These are phyloP conservation scores for Apiospora koreana DNA, from an alignment of 2,329 filamentous ascomycete species.

Conservation along the genomic window DNA sequence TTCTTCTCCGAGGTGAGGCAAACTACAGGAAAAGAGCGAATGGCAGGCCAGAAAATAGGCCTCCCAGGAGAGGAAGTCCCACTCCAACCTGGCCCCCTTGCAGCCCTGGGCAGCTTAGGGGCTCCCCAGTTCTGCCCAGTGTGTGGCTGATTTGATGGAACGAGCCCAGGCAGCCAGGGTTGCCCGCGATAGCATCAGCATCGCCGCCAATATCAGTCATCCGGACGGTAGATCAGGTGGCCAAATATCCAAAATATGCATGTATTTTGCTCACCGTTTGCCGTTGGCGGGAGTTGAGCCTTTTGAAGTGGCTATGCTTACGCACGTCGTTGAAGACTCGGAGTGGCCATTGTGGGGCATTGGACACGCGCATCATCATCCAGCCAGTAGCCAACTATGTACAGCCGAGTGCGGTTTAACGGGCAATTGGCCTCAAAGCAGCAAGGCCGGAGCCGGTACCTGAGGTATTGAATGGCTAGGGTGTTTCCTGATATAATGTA, in stretches of 20 bases:
- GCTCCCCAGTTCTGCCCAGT: not conserved
- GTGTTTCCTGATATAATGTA: not conserved
- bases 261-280: not conserved
- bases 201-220: not conserved
- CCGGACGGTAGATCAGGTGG: not conserved
- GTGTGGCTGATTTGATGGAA: conserved; percentile 4
- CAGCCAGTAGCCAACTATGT: too few species aligned
- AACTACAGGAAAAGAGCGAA: not conserved
- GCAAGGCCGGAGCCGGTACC: too few species aligned
- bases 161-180: not conserved
- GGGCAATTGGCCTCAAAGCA: too few species aligned
- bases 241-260: not conserved
- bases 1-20: not conserved
- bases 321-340: not conserved
- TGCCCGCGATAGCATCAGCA: conserved; percentile 5
- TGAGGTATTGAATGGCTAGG: not conserved
- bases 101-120: not conserved
- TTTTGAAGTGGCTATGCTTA: not conserved
- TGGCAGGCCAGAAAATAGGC: not conserved
- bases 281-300: too few species aligned
- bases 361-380: not conserved
- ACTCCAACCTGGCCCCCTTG: not conserved
- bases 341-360: not conserved
- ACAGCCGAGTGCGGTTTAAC: not conserved
- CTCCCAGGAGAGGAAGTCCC: not conserved